Base-by-base conservation (phyloP, 1,284 basidiomycete genomes). In the Hemileia vastatrix region DNA sequence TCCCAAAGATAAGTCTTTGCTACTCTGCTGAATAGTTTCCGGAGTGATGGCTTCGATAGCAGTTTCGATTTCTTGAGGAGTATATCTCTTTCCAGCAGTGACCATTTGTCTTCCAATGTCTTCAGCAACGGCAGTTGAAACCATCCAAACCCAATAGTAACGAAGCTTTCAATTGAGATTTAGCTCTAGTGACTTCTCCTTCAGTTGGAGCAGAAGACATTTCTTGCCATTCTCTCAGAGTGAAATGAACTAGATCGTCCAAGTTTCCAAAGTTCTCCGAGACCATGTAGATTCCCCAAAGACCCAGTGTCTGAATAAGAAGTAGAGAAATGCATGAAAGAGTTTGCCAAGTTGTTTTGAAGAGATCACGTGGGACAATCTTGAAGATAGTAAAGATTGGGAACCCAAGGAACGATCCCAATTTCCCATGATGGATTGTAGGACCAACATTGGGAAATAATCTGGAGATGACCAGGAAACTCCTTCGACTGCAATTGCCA, bases 381-480 rank as follows among this genome's bases (percentile, higher is more conserved):
- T 85, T 63, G 90, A 94, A 67, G 88, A 91, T 69, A 95, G 84
- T 64, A 96, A 81, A 45, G 90, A 83, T 9, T 88, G 86, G 54
- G 91, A 85, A 71, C 94, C 94, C 71, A 98, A 85, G 63, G 88
- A 90, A 73, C 95, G 87, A 78, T 98, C 94, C 95, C 95, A 98
- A 84, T 97, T 98, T 70, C 94, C 94, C 78, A 98, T 88, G 80
- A 98, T 91, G 75, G 84, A 86, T 79, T 96, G 91, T 85, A 97
- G 90, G 74, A 92, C 93, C 78, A 96, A 86, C 92, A 98, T 95
- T 67, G 93, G 89, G 86, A 90, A 98, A 83, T 97, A 98, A 80
- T 98, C 95, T 53, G 93, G 92, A 43, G 88, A 91, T 73, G 85
- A 88, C 94, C 94, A 97, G 79, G 90, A 86, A 66, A 95, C 93